These are phyloP conservation scores for Fusarium sp. DNA, from an alignment of 2,329 filamentous ascomycete genomes.

Conservation along the genomic window DNA sequence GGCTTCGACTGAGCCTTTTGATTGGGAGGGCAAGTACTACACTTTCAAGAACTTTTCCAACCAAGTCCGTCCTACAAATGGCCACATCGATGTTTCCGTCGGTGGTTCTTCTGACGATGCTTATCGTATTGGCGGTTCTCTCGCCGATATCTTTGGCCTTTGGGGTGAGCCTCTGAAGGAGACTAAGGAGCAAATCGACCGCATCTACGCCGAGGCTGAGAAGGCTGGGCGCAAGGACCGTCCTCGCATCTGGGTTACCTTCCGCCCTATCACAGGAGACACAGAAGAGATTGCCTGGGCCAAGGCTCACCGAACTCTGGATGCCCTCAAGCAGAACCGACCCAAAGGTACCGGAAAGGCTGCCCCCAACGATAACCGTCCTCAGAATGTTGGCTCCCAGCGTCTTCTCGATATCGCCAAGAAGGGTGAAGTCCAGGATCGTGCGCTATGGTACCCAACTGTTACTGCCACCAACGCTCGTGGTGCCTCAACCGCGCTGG, in stretches of 20 bases:
- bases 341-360: constrained; percentile 52
- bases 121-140: constrained; percentile 69
- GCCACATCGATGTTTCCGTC: constrained; percentile 69
- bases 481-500: constrained; percentile 70
- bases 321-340: constrained; percentile 61
- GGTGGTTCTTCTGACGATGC: constrained; percentile 71
- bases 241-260: constrained; percentile 74
- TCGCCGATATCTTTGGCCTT: constrained; percentile 73
- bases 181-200: constrained; percentile 72
- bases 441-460: constrained; percentile 73
- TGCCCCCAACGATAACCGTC: constrained; percentile 46
- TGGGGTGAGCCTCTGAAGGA: constrained; percentile 75
- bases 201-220: constrained; percentile 70
- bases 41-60: constrained; percentile 70
- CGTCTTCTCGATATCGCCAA: constrained; percentile 69
- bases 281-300: constrained; percentile 73
- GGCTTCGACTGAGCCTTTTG: constrained; percentile 68
- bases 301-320: constrained; percentile 70
- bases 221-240: constrained; percentile 68
- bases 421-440: constrained; percentile 69
- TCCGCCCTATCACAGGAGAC: constrained; percentile 71
- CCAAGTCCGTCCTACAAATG: constrained; percentile 65
- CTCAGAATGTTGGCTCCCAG: constrained; percentile 72
- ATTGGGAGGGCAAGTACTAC: constrained; percentile 72
- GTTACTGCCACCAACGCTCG: constrained; percentile 72